Conservation (phyloP, 441 rosid genomes). For the Metrosideros polymorpha region DNA sequence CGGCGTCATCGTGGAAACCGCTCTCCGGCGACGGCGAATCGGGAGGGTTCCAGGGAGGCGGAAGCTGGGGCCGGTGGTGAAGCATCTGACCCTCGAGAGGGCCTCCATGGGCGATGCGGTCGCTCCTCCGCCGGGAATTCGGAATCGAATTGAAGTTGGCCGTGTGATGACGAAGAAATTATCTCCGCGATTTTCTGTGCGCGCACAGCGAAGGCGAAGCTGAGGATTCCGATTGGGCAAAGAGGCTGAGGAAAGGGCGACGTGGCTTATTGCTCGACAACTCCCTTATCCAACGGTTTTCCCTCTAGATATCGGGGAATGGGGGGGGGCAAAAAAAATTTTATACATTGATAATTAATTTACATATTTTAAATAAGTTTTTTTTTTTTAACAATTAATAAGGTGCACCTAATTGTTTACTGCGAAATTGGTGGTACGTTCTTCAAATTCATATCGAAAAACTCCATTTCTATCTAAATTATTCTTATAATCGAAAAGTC, state of each 20-base stretch:
- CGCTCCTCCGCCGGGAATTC: not conserved
- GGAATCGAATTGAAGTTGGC: not conserved
- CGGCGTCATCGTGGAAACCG: conserved; percentile 6
- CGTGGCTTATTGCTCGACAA: not conserved
- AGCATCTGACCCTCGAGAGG: conserved; percentile 37
- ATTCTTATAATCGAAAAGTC: rapidly evolving
- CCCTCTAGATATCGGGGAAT: not conserved
- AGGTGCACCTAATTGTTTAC: not conserved
- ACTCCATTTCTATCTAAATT: not conserved
- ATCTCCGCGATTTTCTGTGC: not conserved
- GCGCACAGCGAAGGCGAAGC: not conserved
- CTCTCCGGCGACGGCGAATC: conserved; percentile 17
- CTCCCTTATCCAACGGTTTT: not conserved
- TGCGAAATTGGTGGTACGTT: not conserved
- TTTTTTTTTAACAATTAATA: not conserved
- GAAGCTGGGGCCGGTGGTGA: conserved; percentile 18
- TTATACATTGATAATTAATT: too few species aligned
- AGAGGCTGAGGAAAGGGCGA: not conserved
- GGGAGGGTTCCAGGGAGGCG: conserved; percentile 11
- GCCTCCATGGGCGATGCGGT: conserved; percentile 27
- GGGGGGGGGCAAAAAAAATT: too few species aligned
- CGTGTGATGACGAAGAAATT: not conserved
- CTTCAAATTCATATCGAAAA: not conserved
- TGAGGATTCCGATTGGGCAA: not conserved
- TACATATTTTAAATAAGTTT: not conserved